Percentiles rank a stretch among this genome's conserved stretches.
These are phyloP conservation scores for Leptographium galeiforme DNA, from an alignment of 2,329 filamentous ascomycete genomes.

Conservation along the genomic window DNA sequence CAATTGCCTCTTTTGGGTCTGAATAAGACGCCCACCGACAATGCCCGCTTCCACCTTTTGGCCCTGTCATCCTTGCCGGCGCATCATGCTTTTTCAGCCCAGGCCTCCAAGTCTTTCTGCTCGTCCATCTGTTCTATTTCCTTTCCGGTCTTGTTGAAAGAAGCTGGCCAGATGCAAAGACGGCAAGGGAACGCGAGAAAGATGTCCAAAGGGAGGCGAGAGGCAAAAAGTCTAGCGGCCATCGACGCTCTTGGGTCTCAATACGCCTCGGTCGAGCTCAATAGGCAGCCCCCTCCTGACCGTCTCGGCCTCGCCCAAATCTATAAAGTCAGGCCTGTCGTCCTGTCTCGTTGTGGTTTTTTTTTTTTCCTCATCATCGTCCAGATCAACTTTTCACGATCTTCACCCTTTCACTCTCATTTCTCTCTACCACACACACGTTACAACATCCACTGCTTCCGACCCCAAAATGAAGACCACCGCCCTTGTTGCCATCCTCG, in stretches of 20 bases:
- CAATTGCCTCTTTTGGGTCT: slow-evolving; percentile 1
- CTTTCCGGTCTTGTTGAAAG: neutral
- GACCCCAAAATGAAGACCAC: slow-evolving; percentile 9
- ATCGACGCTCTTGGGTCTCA: neutral
- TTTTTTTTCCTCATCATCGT: neutral
- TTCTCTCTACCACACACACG: neutral
- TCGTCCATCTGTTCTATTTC: neutral
- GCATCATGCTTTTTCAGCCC: too few species aligned
- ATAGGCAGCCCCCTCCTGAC: neutral
- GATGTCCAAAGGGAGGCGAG: neutral
- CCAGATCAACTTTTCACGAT: neutral
- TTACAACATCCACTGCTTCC: too few species aligned
- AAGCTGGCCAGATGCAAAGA: neutral
- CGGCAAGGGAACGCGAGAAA: neutral
- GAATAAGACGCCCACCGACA: neutral
- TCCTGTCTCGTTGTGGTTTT: too few species aligned
- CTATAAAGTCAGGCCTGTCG: neutral
- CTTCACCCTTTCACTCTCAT: neutral
- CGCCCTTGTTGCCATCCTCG: slow-evolving; percentile 10
- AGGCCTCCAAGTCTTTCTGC: too few species aligned
- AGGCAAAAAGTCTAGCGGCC: neutral
- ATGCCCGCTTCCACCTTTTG: neutral
- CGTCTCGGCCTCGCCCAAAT: neutral
- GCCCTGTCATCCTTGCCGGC: neutral
- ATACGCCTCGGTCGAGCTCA: neutral